Percentiles rank a stretch among this genome's conserved stretches.
These are phyloP conservation scores for Blastomyces silverae DNA, from an alignment of 2,329 filamentous ascomycete species.

Conservation along the genomic window DNA sequence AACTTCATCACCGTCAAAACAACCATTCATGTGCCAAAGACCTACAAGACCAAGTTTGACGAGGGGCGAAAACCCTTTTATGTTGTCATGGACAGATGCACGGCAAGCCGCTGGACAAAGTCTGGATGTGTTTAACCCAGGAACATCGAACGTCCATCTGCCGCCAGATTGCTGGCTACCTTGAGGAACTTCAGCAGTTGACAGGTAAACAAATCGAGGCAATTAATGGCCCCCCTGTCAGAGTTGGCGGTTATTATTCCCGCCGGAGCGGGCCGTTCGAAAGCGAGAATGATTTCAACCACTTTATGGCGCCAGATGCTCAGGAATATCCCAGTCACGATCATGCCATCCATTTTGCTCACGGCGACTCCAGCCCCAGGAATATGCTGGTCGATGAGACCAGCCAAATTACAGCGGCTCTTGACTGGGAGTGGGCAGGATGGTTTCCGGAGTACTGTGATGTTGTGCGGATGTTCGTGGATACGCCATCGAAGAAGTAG, in stretches of 20 bases:
- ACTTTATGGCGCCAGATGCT: conserved; percentile 7
- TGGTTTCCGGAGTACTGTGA: conserved; percentile 21
- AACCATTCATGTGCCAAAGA: conserved; percentile 8
- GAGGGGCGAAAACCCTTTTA: not conserved
- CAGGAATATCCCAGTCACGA: not conserved
- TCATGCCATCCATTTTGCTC: conserved; percentile 15
- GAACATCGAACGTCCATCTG: not conserved
- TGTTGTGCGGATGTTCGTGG: conserved; percentile 9
- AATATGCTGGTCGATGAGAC: conserved; percentile 20
- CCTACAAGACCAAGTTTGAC: not conserved
- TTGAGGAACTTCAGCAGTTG: conserved; percentile 4
- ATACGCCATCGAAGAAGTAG: conserved; percentile 4
- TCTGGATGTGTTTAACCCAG: conserved; percentile 3
- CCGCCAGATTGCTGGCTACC: conserved; percentile 5
- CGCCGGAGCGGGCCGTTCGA: conserved; percentile 11
- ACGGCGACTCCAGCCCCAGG: conserved; percentile 18
- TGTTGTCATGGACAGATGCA: conserved; percentile 6
- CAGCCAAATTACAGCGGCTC: conserved; percentile 20
- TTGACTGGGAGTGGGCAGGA: conserved; percentile 24
- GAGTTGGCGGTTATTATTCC: conserved; percentile 6
- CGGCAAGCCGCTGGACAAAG: conserved; percentile 7
- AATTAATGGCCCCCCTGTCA: conserved; percentile 5
- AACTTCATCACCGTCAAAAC: conserved; percentile 6
- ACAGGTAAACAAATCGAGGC: conserved; percentile 13
- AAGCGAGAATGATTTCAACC: conserved; percentile 14